Base-by-base conservation (phyloP, 2,329 filamentous ascomycete genomes). In the Amauroascus niger region DNA sequence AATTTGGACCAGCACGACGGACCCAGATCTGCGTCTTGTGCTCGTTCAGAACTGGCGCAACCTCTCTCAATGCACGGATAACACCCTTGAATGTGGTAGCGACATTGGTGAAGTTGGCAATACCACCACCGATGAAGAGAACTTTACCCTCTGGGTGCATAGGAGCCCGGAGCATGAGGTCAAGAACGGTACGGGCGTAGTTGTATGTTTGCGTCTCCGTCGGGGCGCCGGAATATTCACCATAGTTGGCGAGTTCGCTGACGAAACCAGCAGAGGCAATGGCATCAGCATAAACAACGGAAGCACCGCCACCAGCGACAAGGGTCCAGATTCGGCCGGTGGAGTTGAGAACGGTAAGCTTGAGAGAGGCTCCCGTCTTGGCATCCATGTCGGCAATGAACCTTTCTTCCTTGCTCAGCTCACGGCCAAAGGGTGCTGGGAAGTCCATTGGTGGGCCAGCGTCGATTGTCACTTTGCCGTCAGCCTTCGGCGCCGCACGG, bases 21-120 rank as follows among this genome's bases (percentile, higher is more conserved):
- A 97, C 90, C 93, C 91, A 97, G 78, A 97, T 96, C 76, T 95
- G 86, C 61, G 93, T 88, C 67, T 95, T 95, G 84, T 98, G 93
- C 81, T 98, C 93, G 69, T 83, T 82, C 63, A 98, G 82, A 60
- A 85, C 79, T 59, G 83, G 83, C 57, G 90, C 81, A 64, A 91
- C 89, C 75, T 97, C 93, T 62, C 91, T 84, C 61, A 98, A 82
- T 57, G 93, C 93, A 64, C 88, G 86, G 71, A 98, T 98, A 73
- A 98, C 91, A 78, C 93, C 93, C 83, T 98, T 98, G 86, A 98
- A 98, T 60, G 93, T 98, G 65, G 87, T 93, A 57, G 93, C 93
- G 53, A 98, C 93, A 77, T 97, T 98, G 80, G 93, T 98, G 79
- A 98, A 98, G 86, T 98, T 98, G 80, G 93, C 93, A 81, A 98